Base-by-base conservation (phyloP, 2,329 filamentous ascomycete species). In the Pseudogymnoascus sp. region DNA sequence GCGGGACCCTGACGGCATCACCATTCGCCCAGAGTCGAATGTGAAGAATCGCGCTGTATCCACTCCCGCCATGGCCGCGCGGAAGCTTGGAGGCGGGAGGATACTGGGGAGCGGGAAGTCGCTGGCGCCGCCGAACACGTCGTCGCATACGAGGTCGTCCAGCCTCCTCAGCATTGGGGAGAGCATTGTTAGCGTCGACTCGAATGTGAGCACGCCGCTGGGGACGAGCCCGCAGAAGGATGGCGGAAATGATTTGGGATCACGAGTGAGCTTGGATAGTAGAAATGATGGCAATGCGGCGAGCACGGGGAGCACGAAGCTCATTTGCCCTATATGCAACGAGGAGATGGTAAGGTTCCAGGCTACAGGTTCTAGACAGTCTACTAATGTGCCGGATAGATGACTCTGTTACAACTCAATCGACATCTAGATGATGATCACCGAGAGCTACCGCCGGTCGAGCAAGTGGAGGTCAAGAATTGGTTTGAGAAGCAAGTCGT, bases 301-400 rank as follows among this genome's bases (percentile, higher is more conserved):
- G 62, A 75, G 75, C 16, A 82, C 84, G 61, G 78, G 84, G 63
- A 84, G 82, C 68, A 84, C 84, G 67, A 84, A 84, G 74, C 85
- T 99, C 64, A 85, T 93, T 63, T 99, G 94, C 75, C 94, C 94
- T n/a, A 99, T 99, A 73, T 99, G 94, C 76, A 92, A 87, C 69
- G 95, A 97, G 77, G 92, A 97, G 76, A 99, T 99, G 94, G 92
- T 94, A 78, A 67, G 78, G 14, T 18, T 40, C 11, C 21, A 42
- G 66, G 65, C 38, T 44, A 35, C 59, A 62, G 12, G 33, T 59
- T 21, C 23, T 23, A 23, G 59, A 33, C 18, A 40, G n/a, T n/a
- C 33, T 14, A 25, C 33, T 37, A 60, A 60, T 14, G 21, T 60
- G 62, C n/a, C 16, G 4, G 63, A 33, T 70, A 95, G 91, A 82